Conservation (phyloP, 805 yeast genomes). For the Kodamaea lidongshanica region DNA sequence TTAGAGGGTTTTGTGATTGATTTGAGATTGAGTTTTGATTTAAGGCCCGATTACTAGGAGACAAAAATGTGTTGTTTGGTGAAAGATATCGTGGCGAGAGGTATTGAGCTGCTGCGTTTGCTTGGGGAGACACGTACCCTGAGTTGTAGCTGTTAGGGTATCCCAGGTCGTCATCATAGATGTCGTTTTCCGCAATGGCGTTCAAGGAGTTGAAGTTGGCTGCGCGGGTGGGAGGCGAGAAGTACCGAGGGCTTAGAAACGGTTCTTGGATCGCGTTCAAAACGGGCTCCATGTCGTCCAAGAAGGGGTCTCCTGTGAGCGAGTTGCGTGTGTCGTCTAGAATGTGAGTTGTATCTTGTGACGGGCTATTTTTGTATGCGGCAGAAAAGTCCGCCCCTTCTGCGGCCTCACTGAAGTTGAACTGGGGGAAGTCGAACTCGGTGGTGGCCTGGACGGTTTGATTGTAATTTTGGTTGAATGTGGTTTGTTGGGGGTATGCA, state of each 20-base stretch:
- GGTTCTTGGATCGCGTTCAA: slow-evolving; percentile 2
- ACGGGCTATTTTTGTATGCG: too few relatives aligned
- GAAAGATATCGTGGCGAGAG: slow-evolving; percentile 34
- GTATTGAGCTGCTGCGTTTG: slow-evolving; percentile 16
- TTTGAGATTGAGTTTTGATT: too few relatives aligned
- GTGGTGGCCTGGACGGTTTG: too few relatives aligned
- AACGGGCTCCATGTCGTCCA: slow-evolving; percentile 22
- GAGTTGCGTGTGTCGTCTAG: slow-evolving; percentile 9
- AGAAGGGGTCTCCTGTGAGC: slow-evolving; percentile 24
- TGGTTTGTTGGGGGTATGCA: too few relatives aligned
- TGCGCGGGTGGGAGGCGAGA: slow-evolving; percentile 29
- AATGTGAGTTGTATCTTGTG: too few relatives aligned
- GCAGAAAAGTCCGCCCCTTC: too few relatives aligned
- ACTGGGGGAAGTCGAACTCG: too few relatives aligned
- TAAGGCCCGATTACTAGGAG: too few relatives aligned
- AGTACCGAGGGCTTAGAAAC: slow-evolving; percentile 34
- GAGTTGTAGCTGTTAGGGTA: slow-evolving; percentile 15
- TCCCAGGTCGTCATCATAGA: slow-evolving; percentile 5
- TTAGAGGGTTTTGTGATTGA: too few relatives aligned
- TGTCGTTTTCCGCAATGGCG: slow-evolving; percentile 28
- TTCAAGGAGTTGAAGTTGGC: slow-evolving; percentile 23
- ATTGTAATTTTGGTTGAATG: too few relatives aligned
- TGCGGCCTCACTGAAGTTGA: too few relatives aligned
- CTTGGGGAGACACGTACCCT: slow-evolving; percentile 16
- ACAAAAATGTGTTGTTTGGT: slow-evolving; percentile 23